Percentiles rank a stretch among this genome's conserved stretches.
phyloP scores from a whole-genome alignment of 768 basidiomycete species.

The Lactarius hatsudake region DNA sequence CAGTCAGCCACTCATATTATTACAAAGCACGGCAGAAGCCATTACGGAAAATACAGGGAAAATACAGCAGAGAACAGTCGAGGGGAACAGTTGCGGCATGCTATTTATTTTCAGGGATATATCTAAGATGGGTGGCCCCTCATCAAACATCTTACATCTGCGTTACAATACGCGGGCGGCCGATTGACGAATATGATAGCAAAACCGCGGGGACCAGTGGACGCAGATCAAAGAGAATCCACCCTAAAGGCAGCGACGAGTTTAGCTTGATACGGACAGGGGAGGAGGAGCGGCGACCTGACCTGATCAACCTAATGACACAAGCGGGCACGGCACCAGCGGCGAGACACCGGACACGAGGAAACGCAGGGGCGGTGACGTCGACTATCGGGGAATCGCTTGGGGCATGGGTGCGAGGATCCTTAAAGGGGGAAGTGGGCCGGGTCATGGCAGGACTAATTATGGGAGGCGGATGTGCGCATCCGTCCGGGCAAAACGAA shows the following conservation, averaged over 20 bases:
- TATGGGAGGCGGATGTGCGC: slow-evolving; percentile 22
- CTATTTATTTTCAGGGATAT: slow-evolving; percentile 6
- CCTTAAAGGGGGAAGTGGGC: slow-evolving; percentile 19
- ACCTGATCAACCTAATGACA: slow-evolving; percentile 14
- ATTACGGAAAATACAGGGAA: slow-evolving; percentile 20
- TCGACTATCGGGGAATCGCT: slow-evolving; percentile 26
- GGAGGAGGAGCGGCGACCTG: slow-evolving; percentile 11
- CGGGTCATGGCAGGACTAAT: slow-evolving; percentile 18
- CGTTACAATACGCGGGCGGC: slow-evolving; percentile 5
- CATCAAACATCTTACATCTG: slow-evolving; percentile 15
- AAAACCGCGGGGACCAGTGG: slow-evolving; percentile 19
- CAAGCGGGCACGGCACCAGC: slow-evolving; percentile 8
- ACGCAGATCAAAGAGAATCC: slow-evolving; percentile 22
- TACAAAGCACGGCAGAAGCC: slow-evolving; percentile 13
- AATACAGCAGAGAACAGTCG: not conserved
- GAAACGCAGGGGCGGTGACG: slow-evolving; percentile 24
- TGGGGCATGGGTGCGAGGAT: slow-evolving; percentile 13
- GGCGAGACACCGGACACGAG: slow-evolving; percentile 12
- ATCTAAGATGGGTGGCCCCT: not conserved
- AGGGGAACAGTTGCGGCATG: slow-evolving; percentile 9
- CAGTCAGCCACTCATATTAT: not conserved
- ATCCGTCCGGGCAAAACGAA: slow-evolving; percentile 18
- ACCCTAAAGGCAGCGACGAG: slow-evolving; percentile 20
- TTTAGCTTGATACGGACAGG: slow-evolving; percentile 27
- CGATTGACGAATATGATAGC: slow-evolving; percentile 16